Conservation (phyloP, 2,329 filamentous ascomycete genomes). For the Colletotrichum caudatum region DNA sequence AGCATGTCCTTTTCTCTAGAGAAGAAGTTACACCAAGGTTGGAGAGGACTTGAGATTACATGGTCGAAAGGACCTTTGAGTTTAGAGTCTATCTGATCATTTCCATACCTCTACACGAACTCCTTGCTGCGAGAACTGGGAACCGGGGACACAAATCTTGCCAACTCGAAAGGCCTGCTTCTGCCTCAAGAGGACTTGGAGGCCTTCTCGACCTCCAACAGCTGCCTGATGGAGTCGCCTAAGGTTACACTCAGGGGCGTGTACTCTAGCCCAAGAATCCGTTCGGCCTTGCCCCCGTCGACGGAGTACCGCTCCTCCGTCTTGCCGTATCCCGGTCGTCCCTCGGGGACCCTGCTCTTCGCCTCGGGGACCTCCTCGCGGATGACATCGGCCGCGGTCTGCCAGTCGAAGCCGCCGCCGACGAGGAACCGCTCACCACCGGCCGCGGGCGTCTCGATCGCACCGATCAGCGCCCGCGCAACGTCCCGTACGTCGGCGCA, state of each 20-base stretch:
- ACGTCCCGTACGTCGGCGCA: conserved; percentile 74
- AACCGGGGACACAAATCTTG: background rate
- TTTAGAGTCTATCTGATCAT: background rate
- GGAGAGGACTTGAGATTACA: background rate
- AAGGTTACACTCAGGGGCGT: conserved; percentile 54
- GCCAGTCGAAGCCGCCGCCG: conserved; percentile 71
- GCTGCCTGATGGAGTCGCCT: conserved; percentile 13
- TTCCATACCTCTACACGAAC: background rate
- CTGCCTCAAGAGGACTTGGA: background rate
- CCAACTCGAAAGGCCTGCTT: background rate
- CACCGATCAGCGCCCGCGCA: conserved; percentile 72
- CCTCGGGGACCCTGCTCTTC: conserved; percentile 39
- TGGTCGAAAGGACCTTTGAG: background rate
- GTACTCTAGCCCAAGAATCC: conserved; percentile 70
- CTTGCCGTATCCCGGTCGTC: conserved; percentile 35
- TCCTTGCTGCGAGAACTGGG: background rate
- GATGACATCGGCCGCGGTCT: conserved; percentile 63
- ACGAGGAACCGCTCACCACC: conserved; percentile 74
- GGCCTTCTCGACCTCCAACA: conserved; percentile 17
- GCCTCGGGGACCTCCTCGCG: conserved; percentile 65
- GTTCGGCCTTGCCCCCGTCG: conserved; percentile 53
- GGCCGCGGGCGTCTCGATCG: conserved; percentile 67
- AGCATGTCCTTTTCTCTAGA: background rate
- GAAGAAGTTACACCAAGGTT: too few relatives aligned
- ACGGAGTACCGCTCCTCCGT: conserved; percentile 56